Evolutionary conservation across 1,284 basidiomycete genomes (phyloP).

Genomic region (Somion occarium): DNA sequence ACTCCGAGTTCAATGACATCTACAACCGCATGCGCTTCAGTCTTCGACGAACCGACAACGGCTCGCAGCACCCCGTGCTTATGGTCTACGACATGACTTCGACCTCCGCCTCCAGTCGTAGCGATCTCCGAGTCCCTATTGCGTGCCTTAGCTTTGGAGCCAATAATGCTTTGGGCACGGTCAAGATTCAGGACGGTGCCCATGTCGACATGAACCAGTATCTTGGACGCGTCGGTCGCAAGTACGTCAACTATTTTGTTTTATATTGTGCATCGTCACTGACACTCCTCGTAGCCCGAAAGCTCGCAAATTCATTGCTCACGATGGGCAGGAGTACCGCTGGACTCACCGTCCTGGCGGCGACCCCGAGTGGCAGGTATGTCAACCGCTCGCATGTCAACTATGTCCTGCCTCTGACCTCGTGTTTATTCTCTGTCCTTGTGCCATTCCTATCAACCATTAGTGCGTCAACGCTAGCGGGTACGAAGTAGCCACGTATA

Average conservation of each 20-base stretch:
- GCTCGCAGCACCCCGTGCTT: conserved; percentile 38
- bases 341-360: conserved; percentile 46
- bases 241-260: conserved; percentile 25
- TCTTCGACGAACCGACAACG: conserved; percentile 40
- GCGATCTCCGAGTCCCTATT: conserved; percentile 32
- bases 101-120: conserved; percentile 17
- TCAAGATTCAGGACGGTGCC: conserved; percentile 36
- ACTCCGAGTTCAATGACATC: conserved; percentile 56
- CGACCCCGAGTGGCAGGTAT: conserved; percentile 58
- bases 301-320: conserved; percentile 48
- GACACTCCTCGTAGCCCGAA: conserved; percentile 28
- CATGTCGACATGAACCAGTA: conserved; percentile 48
- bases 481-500: conserved; percentile 54
- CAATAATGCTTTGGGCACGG: conserved; percentile 44
- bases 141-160: conserved; percentile 47
- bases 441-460: too few species aligned
- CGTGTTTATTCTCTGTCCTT: conserved; percentile 1
- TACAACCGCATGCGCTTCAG: conserved; percentile 52
- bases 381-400: conserved; percentile 16
- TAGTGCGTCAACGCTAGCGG: conserved; percentile 51
- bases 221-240: conserved; percentile 38
- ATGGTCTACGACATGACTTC: conserved; percentile 42
- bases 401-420: background rate
- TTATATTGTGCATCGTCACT: conserved; percentile 5
- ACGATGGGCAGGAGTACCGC: conserved; percentile 53